phyloP scores from a whole-genome alignment of 208 protist species.

The Naegleria gruberi region DNA sequence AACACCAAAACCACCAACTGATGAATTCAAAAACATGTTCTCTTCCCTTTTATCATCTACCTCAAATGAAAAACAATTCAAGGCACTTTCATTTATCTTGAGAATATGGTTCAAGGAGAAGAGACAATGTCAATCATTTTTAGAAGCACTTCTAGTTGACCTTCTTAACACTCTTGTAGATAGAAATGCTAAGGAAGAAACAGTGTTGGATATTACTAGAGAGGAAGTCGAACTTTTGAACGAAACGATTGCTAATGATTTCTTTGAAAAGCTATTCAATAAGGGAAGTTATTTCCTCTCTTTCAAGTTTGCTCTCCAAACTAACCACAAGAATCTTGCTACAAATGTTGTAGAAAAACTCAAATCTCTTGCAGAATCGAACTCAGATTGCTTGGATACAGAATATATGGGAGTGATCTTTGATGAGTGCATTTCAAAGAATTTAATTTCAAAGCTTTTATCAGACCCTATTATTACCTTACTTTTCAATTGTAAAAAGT shows the following conservation, averaged over 20 bases:
- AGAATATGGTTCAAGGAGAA: background rate
- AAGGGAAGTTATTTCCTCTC: background rate
- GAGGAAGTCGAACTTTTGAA: background rate
- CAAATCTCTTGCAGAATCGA: background rate
- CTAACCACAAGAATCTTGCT: background rate
- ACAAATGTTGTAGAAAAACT: background rate
- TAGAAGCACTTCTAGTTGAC: background rate
- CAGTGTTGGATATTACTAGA: background rate
- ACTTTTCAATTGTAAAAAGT: background rate
- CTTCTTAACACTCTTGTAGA: background rate
- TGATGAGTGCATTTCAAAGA: background rate
- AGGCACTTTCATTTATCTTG: background rate
- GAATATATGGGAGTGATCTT: background rate
- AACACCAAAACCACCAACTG: background rate
- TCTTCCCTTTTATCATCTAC: background rate
- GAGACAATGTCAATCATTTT: background rate
- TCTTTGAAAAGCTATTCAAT: background rate
- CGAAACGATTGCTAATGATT: background rate
- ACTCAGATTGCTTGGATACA: background rate
- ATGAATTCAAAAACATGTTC: background rate
- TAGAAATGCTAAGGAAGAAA: background rate
- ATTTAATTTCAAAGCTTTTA: background rate
- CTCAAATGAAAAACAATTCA: background rate
- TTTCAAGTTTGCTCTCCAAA: background rate
- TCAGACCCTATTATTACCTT: background rate